Evolutionary conservation across 768 basidiomycete genomes (phyloP).

Genomic region (Serpula lacrymans): DNA sequence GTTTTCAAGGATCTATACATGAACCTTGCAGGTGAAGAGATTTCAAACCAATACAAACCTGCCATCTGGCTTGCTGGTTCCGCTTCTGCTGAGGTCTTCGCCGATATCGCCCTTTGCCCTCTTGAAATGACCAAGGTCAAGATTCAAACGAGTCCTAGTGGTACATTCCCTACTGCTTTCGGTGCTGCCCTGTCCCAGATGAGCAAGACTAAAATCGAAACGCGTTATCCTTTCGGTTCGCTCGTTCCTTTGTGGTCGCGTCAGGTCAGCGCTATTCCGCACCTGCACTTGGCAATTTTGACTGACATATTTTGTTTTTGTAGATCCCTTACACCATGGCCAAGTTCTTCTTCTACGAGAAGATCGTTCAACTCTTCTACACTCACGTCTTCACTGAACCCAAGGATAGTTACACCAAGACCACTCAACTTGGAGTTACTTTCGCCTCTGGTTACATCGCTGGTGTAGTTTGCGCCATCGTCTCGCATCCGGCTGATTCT

Average conservation of each 20-base stretch:
- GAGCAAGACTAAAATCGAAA: conserved; percentile 61
- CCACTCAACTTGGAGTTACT: conserved; percentile 85
- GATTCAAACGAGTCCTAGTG: conserved; percentile 73
- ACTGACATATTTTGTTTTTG: neutral
- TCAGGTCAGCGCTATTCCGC: conserved; percentile 47
- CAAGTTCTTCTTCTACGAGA: conserved; percentile 96
- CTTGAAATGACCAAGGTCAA: conserved; percentile 93
- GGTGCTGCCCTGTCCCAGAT: conserved; percentile 71
- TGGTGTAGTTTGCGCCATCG: conserved; percentile 93
- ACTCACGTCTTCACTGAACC: conserved; percentile 80
- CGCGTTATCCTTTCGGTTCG: conserved; percentile 84
- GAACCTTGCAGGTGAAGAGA: conserved; percentile 86
- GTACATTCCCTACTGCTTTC: conserved; percentile 77
- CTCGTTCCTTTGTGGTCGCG: conserved; percentile 86
- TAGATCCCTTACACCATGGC: conserved; percentile 99
- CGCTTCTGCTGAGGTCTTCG: conserved; percentile 93
- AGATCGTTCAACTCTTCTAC: conserved; percentile 84
- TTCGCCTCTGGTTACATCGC: conserved; percentile 91
- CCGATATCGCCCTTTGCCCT: conserved; percentile 94
- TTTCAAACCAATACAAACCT: conserved; percentile 76
- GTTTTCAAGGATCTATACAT: conserved; percentile 92
- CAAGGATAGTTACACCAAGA: conserved; percentile 75
- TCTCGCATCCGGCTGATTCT: conserved; percentile 95
- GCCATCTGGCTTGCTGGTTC: conserved; percentile 93
- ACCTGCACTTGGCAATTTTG: neutral